Conservation (phyloP, 2,329 filamentous ascomycete species). For the Akanthomyces muscarius region DNA sequence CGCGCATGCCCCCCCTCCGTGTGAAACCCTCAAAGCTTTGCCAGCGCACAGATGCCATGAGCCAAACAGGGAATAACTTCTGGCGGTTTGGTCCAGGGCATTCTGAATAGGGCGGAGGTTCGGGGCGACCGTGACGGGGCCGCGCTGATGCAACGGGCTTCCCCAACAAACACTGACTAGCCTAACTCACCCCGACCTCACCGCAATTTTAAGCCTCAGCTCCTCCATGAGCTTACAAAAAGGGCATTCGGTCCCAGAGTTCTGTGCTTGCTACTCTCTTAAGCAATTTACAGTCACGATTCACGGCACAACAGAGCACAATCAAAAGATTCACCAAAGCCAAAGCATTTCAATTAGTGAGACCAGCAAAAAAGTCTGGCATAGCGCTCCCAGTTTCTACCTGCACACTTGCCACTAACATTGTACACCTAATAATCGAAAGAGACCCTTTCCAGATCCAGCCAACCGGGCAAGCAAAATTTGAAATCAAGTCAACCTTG, state of each 20-base stretch:
- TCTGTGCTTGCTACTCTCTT: neutral
- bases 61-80: neutral
- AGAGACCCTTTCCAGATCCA: constrained; percentile 6
- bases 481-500: constrained; percentile 11
- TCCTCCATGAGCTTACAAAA: neutral
- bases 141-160: neutral
- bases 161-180: constrained; percentile 13
- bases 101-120: neutral
- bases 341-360: constrained; percentile 9
- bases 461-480: constrained; percentile 1
- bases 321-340: neutral
- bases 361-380: neutral
- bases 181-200: constrained; percentile 8
- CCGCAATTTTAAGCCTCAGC: neutral
- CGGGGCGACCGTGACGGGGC: neutral
- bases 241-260: no score
- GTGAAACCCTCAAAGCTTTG: neutral
- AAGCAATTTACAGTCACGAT: neutral
- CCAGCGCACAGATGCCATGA: neutral
- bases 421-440: constrained; percentile 15
- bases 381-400: neutral
- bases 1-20: neutral
- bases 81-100: neutral
- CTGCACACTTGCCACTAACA: neutral
- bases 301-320: neutral